Evolutionary conservation across 768 basidiomycete species (phyloP).

Genomic region (Russula sp.): DNA sequence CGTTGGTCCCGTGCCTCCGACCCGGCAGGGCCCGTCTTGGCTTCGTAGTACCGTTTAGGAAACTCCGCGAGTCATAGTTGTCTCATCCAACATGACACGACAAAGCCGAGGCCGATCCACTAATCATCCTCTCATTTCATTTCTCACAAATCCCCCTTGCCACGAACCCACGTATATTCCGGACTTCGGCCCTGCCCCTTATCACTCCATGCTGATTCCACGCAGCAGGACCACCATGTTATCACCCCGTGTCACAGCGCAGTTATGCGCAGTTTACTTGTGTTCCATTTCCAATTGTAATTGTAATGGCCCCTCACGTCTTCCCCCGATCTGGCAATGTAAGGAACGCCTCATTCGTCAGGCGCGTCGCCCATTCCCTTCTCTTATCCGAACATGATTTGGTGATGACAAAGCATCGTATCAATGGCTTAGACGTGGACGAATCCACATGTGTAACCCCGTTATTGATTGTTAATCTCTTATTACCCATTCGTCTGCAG

Average conservation of each 20-base stretch:
- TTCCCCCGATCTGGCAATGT: not conserved
- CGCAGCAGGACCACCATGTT: not conserved
- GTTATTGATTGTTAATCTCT: not conserved
- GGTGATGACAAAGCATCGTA: slow-evolving; percentile 2
- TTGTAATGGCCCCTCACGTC: too few relatives aligned
- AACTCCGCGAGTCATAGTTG: slow-evolving; percentile 6
- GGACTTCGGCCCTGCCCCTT: not conserved
- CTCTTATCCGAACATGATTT: not conserved
- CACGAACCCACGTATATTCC: slow-evolving; percentile 7
- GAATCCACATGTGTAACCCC: not conserved
- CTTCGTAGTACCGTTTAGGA: not conserved
- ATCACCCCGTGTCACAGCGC: not conserved
- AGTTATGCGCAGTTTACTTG: not conserved
- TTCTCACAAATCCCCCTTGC: not conserved
- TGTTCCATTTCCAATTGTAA: too few relatives aligned
- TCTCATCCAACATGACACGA: slow-evolving; percentile 10
- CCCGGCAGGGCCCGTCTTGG: slow-evolving; percentile 4
- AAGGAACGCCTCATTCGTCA: not conserved
- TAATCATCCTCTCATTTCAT: not conserved
- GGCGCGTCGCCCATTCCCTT: not conserved
- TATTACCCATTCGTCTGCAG: too few relatives aligned
- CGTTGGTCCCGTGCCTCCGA: not conserved
- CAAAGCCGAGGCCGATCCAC: slow-evolving; percentile 9
- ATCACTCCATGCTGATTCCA: not conserved
- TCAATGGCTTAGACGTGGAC: not conserved